A percentile compares a stretch with the other conserved stretches of the same genome.
These are phyloP conservation scores for Eutreptiella sp. DNA, from an alignment of 208 protist species.

Conservation along the genomic window DNA sequence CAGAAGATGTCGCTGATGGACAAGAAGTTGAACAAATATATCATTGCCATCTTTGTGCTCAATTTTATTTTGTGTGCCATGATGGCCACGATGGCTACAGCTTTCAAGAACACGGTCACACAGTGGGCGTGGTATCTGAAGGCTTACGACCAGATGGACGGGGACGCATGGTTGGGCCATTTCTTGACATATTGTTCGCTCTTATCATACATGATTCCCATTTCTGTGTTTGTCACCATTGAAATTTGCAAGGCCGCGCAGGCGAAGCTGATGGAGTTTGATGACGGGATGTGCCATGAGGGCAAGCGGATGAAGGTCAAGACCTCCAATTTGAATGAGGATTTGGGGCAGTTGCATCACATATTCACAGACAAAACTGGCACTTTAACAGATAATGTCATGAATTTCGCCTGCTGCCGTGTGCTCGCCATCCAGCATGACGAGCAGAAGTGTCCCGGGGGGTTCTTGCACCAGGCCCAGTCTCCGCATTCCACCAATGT, in stretches of 20 bases:
- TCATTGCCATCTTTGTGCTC: constrained; percentile 57
- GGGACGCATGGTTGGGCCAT: constrained; percentile 47
- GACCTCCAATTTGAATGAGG: constrained; percentile 72
- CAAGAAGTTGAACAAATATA: constrained; percentile 70
- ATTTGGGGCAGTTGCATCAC: constrained; percentile 67
- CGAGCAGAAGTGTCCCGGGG: not conserved
- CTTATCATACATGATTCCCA: constrained; percentile 67
- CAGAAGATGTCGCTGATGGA: constrained; percentile 79
- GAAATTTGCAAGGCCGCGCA: constrained; percentile 75
- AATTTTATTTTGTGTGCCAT: constrained; percentile 59
- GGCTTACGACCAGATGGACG: not conserved
- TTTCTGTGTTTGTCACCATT: constrained; percentile 76
- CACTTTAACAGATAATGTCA: constrained; percentile 75
- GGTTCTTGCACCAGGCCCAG: constrained; percentile 13
- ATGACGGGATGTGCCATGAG: constrained; percentile 60
- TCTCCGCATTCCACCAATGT: too few species aligned
- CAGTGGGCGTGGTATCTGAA: too few species aligned
- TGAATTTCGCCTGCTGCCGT: constrained; percentile 65
- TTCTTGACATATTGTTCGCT: constrained; percentile 75
- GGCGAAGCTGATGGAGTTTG: constrained; percentile 58
- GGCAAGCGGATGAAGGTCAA: constrained; percentile 45
- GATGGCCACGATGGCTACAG: constrained; percentile 39
- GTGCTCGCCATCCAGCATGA: too few species aligned
- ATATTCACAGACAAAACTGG: constrained; percentile 84
- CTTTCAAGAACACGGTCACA: too few species aligned